A percentile compares a stretch with the other conserved stretches of the same genome.
Evolutionary conservation across 352 stramenopile species (phyloP).

Genomic region (Phytophthora tubulina): DNA sequence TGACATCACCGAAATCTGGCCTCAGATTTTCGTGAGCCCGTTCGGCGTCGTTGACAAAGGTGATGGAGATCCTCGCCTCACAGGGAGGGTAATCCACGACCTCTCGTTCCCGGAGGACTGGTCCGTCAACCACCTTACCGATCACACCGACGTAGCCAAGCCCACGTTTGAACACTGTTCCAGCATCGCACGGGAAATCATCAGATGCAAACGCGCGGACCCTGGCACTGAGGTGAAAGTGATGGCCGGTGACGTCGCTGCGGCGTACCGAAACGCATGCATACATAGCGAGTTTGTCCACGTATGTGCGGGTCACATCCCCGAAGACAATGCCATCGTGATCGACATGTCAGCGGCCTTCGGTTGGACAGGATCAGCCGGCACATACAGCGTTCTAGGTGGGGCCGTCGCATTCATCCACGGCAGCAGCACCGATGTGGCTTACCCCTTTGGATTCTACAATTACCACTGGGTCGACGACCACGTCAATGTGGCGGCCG

Average conservation of each 20-base stretch:
- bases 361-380: conserved; percentile 20
- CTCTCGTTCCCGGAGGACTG: background rate
- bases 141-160: background rate
- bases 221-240: background rate
- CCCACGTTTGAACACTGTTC: conserved; percentile 11
- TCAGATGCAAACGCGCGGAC: background rate
- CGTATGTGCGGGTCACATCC: conserved; percentile 1
- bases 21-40: conserved; percentile 13
- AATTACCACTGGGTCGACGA: conserved; percentile 41
- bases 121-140: background rate
- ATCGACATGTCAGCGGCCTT: conserved; percentile 28
- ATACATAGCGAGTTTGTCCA: conserved; percentile 13
- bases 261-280: conserved; percentile 22
- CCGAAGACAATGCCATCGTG: conserved; percentile 17
- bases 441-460: conserved; percentile 7
- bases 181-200: conserved; percentile 7
- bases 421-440: too few species aligned
- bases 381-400: conserved; percentile 20
- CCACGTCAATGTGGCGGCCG: conserved; percentile 20
- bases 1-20: conserved; percentile 18
- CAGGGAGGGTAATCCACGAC: background rate
- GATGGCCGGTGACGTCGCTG: conserved; percentile 13
- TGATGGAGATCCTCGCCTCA: background rate
- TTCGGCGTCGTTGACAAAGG: conserved; percentile 4
- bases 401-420: conserved; percentile 25